phyloP scores from a whole-genome alignment of 495 filamentous ascomycete species.

The Lasiosphaeria ovina region DNA sequence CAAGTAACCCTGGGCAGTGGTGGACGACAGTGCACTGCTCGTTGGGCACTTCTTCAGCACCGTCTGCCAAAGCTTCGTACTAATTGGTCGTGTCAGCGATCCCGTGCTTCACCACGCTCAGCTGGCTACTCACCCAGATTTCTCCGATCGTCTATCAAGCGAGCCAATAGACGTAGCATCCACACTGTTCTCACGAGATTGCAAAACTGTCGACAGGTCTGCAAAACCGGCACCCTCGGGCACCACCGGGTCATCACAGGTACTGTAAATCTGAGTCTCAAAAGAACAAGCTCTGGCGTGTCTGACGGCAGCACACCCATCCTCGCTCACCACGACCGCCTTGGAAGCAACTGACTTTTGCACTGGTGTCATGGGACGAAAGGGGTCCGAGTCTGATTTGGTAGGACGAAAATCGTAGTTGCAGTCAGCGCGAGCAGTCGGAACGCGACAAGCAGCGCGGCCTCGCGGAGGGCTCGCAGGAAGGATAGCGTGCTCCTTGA shows the following conservation, averaged over 20 bases:
- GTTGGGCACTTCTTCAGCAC: conserved; percentile 45
- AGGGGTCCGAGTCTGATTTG: conserved; percentile 39
- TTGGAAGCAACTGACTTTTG: conserved; percentile 23
- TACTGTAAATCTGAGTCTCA: conserved; percentile 24
- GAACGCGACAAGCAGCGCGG: conserved; percentile 8
- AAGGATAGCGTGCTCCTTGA: conserved; percentile 28
- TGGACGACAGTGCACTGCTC: conserved; percentile 44
- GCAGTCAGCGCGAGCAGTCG: conserved; percentile 8
- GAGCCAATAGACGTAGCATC: conserved; percentile 18
- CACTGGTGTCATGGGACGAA: conserved; percentile 31
- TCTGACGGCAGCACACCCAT: conserved; percentile 16
- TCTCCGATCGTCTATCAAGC: conserved; percentile 25
- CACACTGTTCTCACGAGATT: conserved; percentile 19
- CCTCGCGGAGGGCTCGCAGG: neutral
- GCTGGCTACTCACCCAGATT: conserved; percentile 22
- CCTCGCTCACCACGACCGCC: conserved; percentile 20
- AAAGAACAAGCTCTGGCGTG: conserved; percentile 17
- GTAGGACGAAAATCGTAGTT: conserved; percentile 22
- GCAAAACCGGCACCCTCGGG: conserved; percentile 4
- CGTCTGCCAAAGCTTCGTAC: conserved; percentile 39
- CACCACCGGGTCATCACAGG: conserved; percentile 14
- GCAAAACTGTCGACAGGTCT: conserved; percentile 4
- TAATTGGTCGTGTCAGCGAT: conserved; percentile 13
- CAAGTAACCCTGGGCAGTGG: conserved; percentile 46
- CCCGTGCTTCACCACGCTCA: neutral